Base-by-base conservation (phyloP, 2,329 filamentous ascomycete genomes). In the Chaetomium globosum region DNA sequence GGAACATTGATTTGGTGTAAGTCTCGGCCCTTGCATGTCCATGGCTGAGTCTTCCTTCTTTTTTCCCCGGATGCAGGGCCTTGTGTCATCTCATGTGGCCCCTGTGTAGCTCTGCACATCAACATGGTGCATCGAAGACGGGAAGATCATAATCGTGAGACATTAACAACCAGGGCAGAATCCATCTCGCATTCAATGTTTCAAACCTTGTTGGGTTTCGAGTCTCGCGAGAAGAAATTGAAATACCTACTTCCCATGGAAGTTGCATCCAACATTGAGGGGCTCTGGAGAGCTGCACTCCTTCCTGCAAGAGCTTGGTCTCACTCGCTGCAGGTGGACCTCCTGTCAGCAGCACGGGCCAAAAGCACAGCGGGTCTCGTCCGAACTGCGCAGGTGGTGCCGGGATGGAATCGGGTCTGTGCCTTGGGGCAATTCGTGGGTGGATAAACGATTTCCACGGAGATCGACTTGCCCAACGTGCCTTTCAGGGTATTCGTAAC, bases 291-390 rank as follows among this genome's bases (percentile, higher is more conserved):
- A 7, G 9, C 31, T 31, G 31, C 31, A 43, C 33, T 59, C 61
- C 55, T 54, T 64, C 51, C 63, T 65, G 63, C 58, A 53, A 30
- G 33, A 57, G 61, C 55, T 54, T 36, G 6, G 61, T 39, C 48
- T 36, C 57, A 51, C 12, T 19, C 26, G 28, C 43, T 52, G 57
- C 63, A 61, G 51, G 21, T 19, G 8, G 26, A 23, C 30, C 62
- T 65, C 52, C 66, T 64, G 68, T 68, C 65, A 70, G 67, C 65
- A 59, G 68, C 69, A 71, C 69, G 46, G 68, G 48, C 68, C 66
- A 66, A 19, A 58, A 43, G 16, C 19, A 33, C 31, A 13, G 26
- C 5, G 5, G 31, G 43, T 21, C 43, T 28, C 53, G 53, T 49
- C 39, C 16, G 43, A 52, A 53, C 39, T 53, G 46, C 6, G 33